These are phyloP conservation scores for Zoysia matrella DNA, from an alignment of 202 grass and related monocot species.

Conservation along the genomic window DNA sequence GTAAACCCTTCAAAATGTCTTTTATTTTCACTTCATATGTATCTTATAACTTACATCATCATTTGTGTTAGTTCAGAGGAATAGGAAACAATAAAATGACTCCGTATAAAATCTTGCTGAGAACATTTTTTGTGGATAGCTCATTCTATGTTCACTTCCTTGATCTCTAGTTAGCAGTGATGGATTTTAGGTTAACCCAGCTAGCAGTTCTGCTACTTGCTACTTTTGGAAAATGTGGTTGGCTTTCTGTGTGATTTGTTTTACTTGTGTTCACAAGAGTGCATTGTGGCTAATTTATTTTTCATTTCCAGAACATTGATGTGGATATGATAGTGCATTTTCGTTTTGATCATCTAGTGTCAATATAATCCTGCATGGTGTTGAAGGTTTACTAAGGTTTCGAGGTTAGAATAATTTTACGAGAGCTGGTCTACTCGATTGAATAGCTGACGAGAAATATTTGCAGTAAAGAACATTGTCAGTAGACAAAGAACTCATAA, in stretches of 20 bases:
- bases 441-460: no score
- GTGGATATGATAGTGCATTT: no score
- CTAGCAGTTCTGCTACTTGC: no score
- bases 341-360: no score
- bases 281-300: neutral
- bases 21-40: neutral
- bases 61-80: neutral
- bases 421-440: no score
- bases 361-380: no score
- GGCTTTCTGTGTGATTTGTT: neutral
- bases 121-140: neutral
- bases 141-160: neutral
- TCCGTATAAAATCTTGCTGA: neutral
- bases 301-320: no score
- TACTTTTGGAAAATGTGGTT: neutral
- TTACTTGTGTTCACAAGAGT: neutral
- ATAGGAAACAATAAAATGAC: neutral
- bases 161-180: neutral
- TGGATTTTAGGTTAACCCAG: constrained; percentile 3
- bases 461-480: no score
- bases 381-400: no score
- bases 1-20: constrained; percentile 39
- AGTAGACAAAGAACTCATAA: no score
- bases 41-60: neutral
- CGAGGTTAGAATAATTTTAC: no score